These are phyloP conservation scores for Penicillium sp. DNA, from an alignment of 2,329 filamentous ascomycete genomes.

Conservation along the genomic window DNA sequence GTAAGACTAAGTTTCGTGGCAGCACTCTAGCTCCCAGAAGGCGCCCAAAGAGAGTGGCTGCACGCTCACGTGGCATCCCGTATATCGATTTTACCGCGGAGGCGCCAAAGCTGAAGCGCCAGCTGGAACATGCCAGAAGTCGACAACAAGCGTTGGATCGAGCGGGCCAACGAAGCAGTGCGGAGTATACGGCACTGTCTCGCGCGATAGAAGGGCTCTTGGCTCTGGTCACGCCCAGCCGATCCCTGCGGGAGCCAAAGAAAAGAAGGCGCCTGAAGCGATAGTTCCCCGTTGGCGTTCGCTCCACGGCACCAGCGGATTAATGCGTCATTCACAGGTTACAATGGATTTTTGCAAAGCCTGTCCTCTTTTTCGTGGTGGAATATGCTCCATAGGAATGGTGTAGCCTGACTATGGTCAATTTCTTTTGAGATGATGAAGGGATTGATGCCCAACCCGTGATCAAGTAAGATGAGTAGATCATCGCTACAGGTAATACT, in stretches of 20 bases:
- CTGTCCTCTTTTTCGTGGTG: not conserved
- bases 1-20: not conserved
- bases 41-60: not conserved
- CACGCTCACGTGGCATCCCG: not conserved
- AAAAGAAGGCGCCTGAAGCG: constrained; percentile 5
- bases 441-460: constrained; percentile 7
- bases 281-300: not conserved
- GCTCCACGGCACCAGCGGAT: not conserved
- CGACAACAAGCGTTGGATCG: constrained; percentile 12
- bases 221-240: constrained; percentile 9
- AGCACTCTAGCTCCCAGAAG: not conserved
- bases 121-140: constrained; percentile 14
- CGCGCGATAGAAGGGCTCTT: constrained; percentile 13
- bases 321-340: not conserved
- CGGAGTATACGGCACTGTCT: constrained; percentile 13
- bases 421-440: constrained; percentile 8
- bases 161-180: constrained; percentile 1
- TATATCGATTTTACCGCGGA: constrained; percentile 13
- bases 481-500: constrained; percentile 7
- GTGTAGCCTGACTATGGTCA: not conserved
- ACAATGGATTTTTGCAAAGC: not conserved
- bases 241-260: constrained; percentile 11
- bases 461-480: constrained; percentile 11
- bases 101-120: constrained; percentile 14
- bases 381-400: not conserved